Percentiles rank a stretch among this genome's conserved stretches.
Conservation (phyloP, 1,139 yeast species). For the Kodamaea suecica region DNA sequence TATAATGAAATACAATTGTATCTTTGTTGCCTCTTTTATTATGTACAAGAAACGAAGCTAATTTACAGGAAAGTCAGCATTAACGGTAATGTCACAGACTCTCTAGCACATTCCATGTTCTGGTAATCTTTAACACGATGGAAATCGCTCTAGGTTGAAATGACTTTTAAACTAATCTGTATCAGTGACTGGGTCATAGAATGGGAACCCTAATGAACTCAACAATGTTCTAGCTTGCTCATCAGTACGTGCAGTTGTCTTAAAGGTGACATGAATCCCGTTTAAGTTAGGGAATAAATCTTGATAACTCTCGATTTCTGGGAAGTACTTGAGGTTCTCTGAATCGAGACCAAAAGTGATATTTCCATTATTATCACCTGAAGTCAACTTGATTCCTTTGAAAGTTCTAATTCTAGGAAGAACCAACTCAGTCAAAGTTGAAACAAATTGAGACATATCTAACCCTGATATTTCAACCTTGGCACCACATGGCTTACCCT, state of each 20-base stretch:
- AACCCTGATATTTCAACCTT: slow-evolving; percentile 75
- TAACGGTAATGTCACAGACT: too few relatives aligned
- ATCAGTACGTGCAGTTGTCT: slow-evolving; percentile 88
- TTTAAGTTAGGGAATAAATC: slow-evolving; percentile 86
- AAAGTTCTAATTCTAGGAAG: slow-evolving; percentile 91
- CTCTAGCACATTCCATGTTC: too few relatives aligned
- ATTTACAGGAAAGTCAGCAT: too few relatives aligned
- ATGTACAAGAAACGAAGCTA: not conserved
- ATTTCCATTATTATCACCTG: slow-evolving; percentile 87
- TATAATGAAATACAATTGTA: too few relatives aligned
- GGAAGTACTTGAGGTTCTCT: slow-evolving; percentile 78
- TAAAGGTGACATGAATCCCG: slow-evolving; percentile 83
- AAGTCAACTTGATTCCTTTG: slow-evolving; percentile 65
- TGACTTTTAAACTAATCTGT: not conserved
- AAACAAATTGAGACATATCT: slow-evolving; percentile 80
- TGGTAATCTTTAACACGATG: too few relatives aligned
- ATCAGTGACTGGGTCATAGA: slow-evolving; percentile 28
- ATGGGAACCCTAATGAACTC: slow-evolving; percentile 82
- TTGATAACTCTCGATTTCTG: slow-evolving; percentile 88
- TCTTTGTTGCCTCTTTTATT: not conserved
- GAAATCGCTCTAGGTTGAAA: too few relatives aligned
- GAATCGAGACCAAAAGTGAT: slow-evolving; percentile 80
- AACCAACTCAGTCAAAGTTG: slow-evolving; percentile 87
- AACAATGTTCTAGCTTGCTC: slow-evolving; percentile 85
- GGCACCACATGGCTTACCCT: slow-evolving; percentile 91